Percentiles rank a stretch among this genome's conserved stretches.
Evolutionary conservation across 148 eudicot species (phyloP).

Genomic region (Rhododendron williamsianum): DNA sequence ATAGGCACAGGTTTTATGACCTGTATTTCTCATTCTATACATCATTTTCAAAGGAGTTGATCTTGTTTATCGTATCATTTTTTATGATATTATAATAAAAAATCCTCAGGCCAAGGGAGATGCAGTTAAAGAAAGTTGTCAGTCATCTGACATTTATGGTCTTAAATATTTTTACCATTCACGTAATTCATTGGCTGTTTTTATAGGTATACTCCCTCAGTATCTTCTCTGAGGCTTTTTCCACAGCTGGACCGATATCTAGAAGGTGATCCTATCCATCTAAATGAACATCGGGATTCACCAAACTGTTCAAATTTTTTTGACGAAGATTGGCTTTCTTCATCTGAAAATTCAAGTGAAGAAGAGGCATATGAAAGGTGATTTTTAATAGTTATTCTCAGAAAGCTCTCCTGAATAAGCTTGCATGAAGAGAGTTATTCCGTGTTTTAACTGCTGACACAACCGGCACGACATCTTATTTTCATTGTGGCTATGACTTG

Average conservation of each 20-base stretch:
- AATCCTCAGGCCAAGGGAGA: background rate
- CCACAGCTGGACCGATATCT: conserved; percentile 34
- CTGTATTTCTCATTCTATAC: background rate
- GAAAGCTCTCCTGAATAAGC: background rate
- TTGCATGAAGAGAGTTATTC: background rate
- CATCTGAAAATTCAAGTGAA: conserved; percentile 89
- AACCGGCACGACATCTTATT: background rate
- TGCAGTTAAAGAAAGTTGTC: background rate
- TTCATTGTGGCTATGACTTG: background rate
- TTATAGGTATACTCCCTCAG: conserved; percentile 58
- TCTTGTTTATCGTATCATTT: background rate
- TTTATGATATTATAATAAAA: background rate
- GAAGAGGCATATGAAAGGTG: conserved; percentile 82
- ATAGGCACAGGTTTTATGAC: background rate
- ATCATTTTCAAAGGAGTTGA: background rate
- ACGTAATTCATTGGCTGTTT: background rate
- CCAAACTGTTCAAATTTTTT: conserved; percentile 70
- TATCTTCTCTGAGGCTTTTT: conserved; percentile 54
- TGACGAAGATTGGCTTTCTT: conserved; percentile 81
- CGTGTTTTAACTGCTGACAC: background rate
- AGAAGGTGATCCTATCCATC: conserved; percentile 38
- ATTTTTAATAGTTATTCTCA: background rate
- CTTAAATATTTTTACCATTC: background rate
- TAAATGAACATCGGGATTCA: conserved; percentile 45
- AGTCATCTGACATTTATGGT: background rate